Conservation (phyloP, 2,329 filamentous ascomycete species). For the Sarocladium brachiariae region DNA sequence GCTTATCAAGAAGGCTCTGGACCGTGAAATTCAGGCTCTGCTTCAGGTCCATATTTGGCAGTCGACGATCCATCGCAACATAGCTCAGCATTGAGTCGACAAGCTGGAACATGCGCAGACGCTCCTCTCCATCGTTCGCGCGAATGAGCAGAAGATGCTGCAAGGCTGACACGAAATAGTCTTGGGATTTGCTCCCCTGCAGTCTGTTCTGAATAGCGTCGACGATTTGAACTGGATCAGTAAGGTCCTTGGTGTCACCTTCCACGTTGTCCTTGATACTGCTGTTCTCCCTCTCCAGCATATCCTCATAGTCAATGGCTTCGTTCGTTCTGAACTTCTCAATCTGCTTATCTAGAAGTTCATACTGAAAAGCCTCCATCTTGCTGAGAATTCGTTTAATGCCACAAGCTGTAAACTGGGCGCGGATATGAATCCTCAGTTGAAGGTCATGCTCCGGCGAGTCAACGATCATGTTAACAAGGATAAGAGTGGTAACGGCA, state of each 20-base stretch:
- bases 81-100: constrained; percentile 99
- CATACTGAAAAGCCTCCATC: constrained; percentile 98
- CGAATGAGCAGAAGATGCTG: constrained; percentile 92
- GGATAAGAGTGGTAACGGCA: constrained; percentile 84
- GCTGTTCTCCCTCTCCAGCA: constrained; percentile 83
- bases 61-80: constrained; percentile 91
- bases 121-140: constrained; percentile 86
- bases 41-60: constrained; percentile 96
- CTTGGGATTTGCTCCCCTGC: constrained; percentile 75
- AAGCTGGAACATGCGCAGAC: constrained; percentile 91
- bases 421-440: constrained; percentile 85
- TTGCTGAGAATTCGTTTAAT: constrained; percentile 91
- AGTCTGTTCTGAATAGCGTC: constrained; percentile 87
- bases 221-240: constrained; percentile 85
- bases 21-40: constrained; percentile 97
- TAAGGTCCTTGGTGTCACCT: constrained; percentile 83
- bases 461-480: constrained; percentile 96
- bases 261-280: constrained; percentile 86
- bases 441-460: constrained; percentile 84
- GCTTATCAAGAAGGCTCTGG: constrained; percentile 86
- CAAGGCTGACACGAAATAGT: constrained; percentile 92
- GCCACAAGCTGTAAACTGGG: constrained; percentile 92
- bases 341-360: constrained; percentile 96
- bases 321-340: constrained; percentile 90
- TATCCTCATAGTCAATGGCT: constrained; percentile 96